These are phyloP conservation scores for Fagopyrum tataricum DNA, from an alignment of 148 eudicot species.

Conservation along the genomic window DNA sequence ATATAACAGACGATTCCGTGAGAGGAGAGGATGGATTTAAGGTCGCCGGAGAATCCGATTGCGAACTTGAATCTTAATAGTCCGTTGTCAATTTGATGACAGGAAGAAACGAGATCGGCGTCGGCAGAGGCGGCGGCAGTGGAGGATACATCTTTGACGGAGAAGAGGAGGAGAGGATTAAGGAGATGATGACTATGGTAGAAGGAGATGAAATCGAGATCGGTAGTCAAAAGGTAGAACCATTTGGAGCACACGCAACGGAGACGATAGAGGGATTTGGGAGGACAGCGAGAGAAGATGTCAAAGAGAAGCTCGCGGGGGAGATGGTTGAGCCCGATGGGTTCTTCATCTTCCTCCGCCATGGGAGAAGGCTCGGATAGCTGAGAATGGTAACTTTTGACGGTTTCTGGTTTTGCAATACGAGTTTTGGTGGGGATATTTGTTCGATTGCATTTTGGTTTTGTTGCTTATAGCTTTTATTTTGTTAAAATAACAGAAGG, in stretches of 20 bases:
- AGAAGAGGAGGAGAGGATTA: slow-evolving; percentile 27
- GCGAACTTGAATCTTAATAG: slow-evolving; percentile 16
- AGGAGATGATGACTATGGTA: slow-evolving; percentile 31
- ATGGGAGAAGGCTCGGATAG: not conserved
- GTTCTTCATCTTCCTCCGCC: slow-evolving; percentile 7
- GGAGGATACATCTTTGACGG: not conserved
- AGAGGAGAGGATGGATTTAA: slow-evolving; percentile 19
- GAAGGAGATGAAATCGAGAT: slow-evolving; percentile 23
- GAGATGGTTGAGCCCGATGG: slow-evolving; percentile 18
- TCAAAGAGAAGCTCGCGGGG: slow-evolving; percentile 36
- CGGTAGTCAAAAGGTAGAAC: slow-evolving; percentile 8
- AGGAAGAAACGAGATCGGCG: slow-evolving; percentile 12
- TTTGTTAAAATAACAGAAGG: not conserved
- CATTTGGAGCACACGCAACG: slow-evolving; percentile 25
- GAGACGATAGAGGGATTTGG: slow-evolving; percentile 22
- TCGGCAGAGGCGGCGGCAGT: not conserved
- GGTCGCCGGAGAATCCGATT: slow-evolving; percentile 14
- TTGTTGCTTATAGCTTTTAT: not conserved
- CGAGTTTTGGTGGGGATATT: not conserved
- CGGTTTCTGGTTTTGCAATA: not conserved
- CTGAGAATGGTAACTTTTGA: not conserved
- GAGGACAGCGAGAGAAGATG: slow-evolving; percentile 27
- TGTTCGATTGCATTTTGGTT: not conserved
- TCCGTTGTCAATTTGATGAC: slow-evolving; percentile 25
- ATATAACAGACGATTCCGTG: slow-evolving; percentile 29